Base-by-base conservation (phyloP, 139 green algal species). In the Yamagishiella unicocca region DNA sequence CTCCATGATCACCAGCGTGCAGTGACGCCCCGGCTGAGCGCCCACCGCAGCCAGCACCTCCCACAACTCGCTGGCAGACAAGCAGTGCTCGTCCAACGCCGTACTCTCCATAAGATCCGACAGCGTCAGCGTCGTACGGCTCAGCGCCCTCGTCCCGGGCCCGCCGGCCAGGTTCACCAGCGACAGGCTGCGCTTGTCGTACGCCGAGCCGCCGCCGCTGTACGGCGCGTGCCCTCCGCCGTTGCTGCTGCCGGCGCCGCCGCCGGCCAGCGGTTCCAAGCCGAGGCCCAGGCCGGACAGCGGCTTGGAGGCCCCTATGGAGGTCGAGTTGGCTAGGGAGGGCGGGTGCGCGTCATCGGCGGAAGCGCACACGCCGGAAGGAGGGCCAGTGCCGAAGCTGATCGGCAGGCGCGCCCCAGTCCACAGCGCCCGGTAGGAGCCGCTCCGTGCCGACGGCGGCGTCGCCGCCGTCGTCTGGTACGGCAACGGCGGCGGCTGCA, bases 1-100 rank as follows among this genome's bases (percentile, higher is more conserved):
- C 76, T 83, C 76, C 76, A 83, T 83, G 54, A 83, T 53, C n/a
- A 83, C 76, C 35, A 83, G 31, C 40, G 54, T 83, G 33, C 76
- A 83, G 50, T 83, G 37, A 17, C 54, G 50, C 35, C 76, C 76
- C 76, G 76, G 76, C 54, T 33, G 45, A 33, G 76, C 76, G 53
- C 76, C 76, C 53, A 53, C 31, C 54, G 76, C 50, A 53, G 35
- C 6, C 76, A 83, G 33, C 76, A 83, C 76, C 76, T 83, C 53
- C 76, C 76, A 83, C 50, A 83, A 53, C 76, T 83, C 76, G 53
- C 31, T 42, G 19, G 21, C 27, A 25, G 29, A 1, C 14, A 12
- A 29, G 10, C 31, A 42, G 8, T 40, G 46, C 46, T 68, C 74
- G n/a, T 67, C 74, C 74, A 68, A 12, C 27, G 19, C 37, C 9